Evolutionary conservation across 2,329 filamentous ascomycete genomes (phyloP).

Genomic region (Aspergillus carbonarius): DNA sequence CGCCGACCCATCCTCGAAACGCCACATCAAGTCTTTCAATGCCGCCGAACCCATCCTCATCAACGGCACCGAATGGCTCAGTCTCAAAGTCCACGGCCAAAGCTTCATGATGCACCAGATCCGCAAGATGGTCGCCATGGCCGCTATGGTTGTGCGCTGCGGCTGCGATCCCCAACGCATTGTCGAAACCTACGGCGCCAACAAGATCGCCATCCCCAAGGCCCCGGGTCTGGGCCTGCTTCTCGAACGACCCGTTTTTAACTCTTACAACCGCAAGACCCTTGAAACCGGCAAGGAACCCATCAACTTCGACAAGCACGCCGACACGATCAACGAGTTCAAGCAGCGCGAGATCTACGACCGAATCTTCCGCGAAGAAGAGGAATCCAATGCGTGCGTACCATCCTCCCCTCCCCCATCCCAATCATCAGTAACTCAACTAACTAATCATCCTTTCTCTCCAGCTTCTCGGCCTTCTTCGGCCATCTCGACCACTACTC

Average conservation of each 20-base stretch:
- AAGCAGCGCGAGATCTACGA: slow-evolving; percentile 91
- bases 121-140: slow-evolving; percentile 97
- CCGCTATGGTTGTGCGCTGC: slow-evolving; percentile 77
- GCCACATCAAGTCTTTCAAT: slow-evolving; percentile 88
- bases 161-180: slow-evolving; percentile 74
- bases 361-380: slow-evolving; percentile 86
- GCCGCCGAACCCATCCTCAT: slow-evolving; percentile 80
- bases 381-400: slow-evolving; percentile 79
- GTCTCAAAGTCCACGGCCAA: slow-evolving; percentile 92
- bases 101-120: slow-evolving; percentile 99
- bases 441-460: background rate
- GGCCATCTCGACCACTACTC: slow-evolving; percentile 75
- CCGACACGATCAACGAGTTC: slow-evolving; percentile 79
- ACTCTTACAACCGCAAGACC: slow-evolving; percentile 78
- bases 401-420: slow-evolving; percentile 1
- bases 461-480: slow-evolving; percentile 73
- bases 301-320: slow-evolving; percentile 76
- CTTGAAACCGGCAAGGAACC: slow-evolving; percentile 56
- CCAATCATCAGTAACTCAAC: background rate
- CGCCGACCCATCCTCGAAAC: slow-evolving; percentile 79
- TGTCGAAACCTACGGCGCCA: slow-evolving; percentile 67
- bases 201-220: slow-evolving; percentile 85
- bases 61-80: slow-evolving; percentile 91
- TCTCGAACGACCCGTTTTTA: slow-evolving; percentile 88
- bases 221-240: slow-evolving; percentile 85